A percentile compares a stretch with the other conserved stretches of the same genome.
Conservation (phyloP, 257 asterid species). For the Primulina eburnea region DNA sequence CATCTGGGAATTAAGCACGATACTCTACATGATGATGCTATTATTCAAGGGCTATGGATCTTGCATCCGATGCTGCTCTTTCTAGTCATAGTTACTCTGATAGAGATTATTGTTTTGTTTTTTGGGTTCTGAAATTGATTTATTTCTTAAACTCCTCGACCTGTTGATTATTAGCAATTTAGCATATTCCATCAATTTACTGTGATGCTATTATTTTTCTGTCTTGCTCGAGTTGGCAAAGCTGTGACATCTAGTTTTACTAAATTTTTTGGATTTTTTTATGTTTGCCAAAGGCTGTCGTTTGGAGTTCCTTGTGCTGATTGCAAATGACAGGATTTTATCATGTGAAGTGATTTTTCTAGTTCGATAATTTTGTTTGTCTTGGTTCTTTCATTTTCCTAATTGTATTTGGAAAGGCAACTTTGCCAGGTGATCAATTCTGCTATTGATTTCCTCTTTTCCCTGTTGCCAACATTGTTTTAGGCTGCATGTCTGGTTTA, state of each 20-base stretch:
- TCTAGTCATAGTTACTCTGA: conserved; percentile 52
- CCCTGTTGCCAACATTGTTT: conserved; percentile 41
- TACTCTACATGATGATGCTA: conserved; percentile 43
- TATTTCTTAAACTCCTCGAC: too few relatives aligned
- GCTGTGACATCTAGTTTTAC: too few relatives aligned
- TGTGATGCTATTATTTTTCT: too few relatives aligned
- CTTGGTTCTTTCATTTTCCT: background rate
- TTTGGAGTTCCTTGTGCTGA: too few relatives aligned
- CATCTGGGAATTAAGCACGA: conserved; percentile 10
- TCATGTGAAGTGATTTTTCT: too few relatives aligned
- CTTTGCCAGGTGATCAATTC: conserved; percentile 42
- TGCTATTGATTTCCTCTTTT: conserved; percentile 31
- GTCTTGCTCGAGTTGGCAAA: too few relatives aligned
- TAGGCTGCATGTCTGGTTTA: conserved; percentile 11
- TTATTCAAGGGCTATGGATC: conserved; percentile 35
- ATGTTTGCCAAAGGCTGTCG: too few relatives aligned
- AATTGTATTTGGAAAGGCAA: conserved; percentile 25
- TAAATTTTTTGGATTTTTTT: too few relatives aligned
- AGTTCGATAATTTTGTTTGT: background rate
- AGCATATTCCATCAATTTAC: too few relatives aligned
- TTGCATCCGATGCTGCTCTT: conserved; percentile 32
- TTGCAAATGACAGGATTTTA: too few relatives aligned
- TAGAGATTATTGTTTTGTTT: conserved; percentile 27
- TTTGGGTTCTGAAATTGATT: background rate
- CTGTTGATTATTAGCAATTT: too few relatives aligned